A percentile compares a stretch with the other conserved stretches of the same genome.
These are phyloP conservation scores for Straminergon stramineum DNA, from an alignment of 225 moss, liverwort and hornwort species.

Conservation along the genomic window DNA sequence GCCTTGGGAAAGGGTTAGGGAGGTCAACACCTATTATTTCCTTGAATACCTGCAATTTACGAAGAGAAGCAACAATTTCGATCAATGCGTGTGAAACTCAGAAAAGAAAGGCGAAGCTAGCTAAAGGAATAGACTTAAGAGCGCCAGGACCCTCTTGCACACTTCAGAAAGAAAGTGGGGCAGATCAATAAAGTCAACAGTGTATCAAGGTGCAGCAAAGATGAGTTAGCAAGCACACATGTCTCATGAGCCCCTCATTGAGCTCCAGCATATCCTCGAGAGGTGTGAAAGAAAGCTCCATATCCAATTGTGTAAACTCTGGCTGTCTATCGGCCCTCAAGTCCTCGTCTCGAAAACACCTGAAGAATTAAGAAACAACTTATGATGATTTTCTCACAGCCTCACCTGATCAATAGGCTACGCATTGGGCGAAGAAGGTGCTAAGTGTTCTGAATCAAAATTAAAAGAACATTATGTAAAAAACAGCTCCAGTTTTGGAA, in stretches of 20 bases:
- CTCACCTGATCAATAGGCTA: background rate
- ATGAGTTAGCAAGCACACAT: conserved; percentile 34
- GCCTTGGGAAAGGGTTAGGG: conserved; percentile 75
- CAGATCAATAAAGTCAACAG: background rate
- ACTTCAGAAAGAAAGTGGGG: background rate
- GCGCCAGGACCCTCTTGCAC: background rate
- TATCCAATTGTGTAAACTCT: conserved; percentile 95
- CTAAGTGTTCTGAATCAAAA: background rate
- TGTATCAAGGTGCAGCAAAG: background rate
- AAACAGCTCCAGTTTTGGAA: background rate
- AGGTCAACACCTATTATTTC: conserved; percentile 64
- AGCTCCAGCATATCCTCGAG: conserved; percentile 95
- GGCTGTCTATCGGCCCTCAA: conserved; percentile 97
- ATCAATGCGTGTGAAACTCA: background rate
- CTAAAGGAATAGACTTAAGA: background rate
- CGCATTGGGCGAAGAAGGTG: background rate
- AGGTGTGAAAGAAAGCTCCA: conserved; percentile 93
- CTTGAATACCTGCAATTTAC: conserved; percentile 54
- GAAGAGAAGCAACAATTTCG: background rate
- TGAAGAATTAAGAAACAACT: conserved; percentile 12
- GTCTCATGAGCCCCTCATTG: conserved; percentile 89
- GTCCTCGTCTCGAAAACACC: conserved; percentile 99
- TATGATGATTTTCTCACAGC: background rate
- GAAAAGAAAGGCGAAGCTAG: background rate
- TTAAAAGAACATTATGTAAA: background rate